Evolutionary conservation across 371 early-diverging fungal species (phyloP), one percentile per base, ranked within the genome.

Genomic region (Nematocida ausubeli): DNA sequence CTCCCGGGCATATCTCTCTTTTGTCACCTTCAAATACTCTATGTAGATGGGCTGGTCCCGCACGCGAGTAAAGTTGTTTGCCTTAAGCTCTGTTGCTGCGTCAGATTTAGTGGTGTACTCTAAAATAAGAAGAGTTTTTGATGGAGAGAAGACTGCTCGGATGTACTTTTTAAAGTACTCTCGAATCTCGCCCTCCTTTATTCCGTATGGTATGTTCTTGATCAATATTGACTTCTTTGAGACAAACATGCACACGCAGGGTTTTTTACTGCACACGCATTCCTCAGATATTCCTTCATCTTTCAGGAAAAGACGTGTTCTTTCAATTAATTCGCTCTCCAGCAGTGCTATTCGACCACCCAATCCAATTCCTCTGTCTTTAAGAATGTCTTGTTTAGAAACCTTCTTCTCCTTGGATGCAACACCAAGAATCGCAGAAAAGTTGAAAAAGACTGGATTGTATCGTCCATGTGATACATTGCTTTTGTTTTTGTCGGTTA

Each of bases 401-500:
- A 83, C 67, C 32, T 71, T 80, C 52, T 80, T 69, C 1, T 80
- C 75, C 39, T 81, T 82, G 22, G 82, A 64, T 42, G 75, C 81
- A 9, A 52, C 49, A 19, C 84, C 84, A n/a, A 85, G 72, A 28
- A 86, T 57, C n/a, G 83, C 62, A 37, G 84, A 60, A 78, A 86
- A 86, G 69, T 82, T 81, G 66, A 86, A 86, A 70, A 86, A 86
- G 2, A 85, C 50, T 14, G 83, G 52, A 34, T 82, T 85, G 65
- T 81, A 86, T 42, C 84, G 65, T 28, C 73, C 73, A n/a, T 55
- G 60, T 4, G 73, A 63, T 24, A 34, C 22, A 34, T 72, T 72
- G 19, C 51, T 35, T 42, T 24, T 62, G 60, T 72, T 72, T 42
- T 72, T 72, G 22, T 19, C 34, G 26, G 51, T 62, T 26, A 28